Conservation (phyloP, 164 flowering plant species). For the Houttuynia cordata region DNA sequence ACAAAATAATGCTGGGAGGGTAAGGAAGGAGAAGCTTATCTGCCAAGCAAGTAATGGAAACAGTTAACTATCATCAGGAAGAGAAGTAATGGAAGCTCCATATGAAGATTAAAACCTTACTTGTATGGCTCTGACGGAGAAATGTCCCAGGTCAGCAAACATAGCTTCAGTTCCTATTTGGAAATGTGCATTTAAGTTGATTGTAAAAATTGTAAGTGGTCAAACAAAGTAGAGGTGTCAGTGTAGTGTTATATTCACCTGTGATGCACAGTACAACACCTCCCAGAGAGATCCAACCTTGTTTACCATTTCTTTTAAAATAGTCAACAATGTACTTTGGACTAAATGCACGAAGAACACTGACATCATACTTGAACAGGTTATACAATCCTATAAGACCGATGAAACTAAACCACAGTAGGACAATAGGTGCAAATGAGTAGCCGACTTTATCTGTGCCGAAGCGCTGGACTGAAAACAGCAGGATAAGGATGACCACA, state of each 20-base stretch:
- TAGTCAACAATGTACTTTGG: slow-evolving; percentile 49
- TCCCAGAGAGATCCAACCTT: slow-evolving; percentile 77
- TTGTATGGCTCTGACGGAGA: slow-evolving; percentile 54
- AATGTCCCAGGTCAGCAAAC: slow-evolving; percentile 91
- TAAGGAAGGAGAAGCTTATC: slow-evolving; percentile 42
- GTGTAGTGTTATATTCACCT: slow-evolving; percentile 19
- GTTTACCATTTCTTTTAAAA: slow-evolving; percentile 48
- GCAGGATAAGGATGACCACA: slow-evolving; percentile 43
- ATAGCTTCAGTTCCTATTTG: slow-evolving; percentile 77
- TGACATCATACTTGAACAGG: slow-evolving; percentile 36
- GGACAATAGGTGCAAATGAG: slow-evolving; percentile 57
- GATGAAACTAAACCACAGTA: slow-evolving; percentile 54
- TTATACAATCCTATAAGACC: slow-evolving; percentile 60
- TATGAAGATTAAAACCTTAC: slow-evolving; percentile 17
- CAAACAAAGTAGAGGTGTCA: background rate
- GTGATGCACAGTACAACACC: slow-evolving; percentile 71
- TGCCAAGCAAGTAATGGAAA: slow-evolving; percentile 15
- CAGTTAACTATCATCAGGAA: background rate
- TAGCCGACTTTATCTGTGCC: slow-evolving; percentile 82
- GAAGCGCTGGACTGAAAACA: slow-evolving; percentile 50
- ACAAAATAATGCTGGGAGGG: slow-evolving; percentile 36
- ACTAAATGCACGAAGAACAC: slow-evolving; percentile 49
- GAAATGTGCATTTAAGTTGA: background rate
- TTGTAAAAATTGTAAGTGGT: too few species aligned
- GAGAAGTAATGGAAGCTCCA: too few species aligned